These are phyloP conservation scores for Dioscorea dumetorum DNA, from an alignment of 106 monocot species.

Conservation along the genomic window DNA sequence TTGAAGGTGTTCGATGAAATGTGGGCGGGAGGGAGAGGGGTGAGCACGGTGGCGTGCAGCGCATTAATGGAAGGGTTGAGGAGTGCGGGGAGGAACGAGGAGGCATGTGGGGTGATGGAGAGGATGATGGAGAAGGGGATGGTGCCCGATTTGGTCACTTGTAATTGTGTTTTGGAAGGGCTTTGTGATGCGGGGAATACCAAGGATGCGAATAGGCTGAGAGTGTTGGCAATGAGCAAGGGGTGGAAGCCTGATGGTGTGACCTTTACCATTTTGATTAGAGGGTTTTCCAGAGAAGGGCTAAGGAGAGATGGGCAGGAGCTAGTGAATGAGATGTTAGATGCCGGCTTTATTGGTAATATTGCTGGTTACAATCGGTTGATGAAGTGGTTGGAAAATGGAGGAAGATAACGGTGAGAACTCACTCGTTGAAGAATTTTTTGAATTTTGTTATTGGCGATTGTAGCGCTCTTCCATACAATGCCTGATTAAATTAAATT, in stretches of 20 bases:
- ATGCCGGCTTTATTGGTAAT: conserved; percentile 58
- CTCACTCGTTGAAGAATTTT: too few species aligned
- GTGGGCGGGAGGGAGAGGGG: conserved; percentile 27
- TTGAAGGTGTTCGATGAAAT: conserved; percentile 39
- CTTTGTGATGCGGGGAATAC: conserved; percentile 57
- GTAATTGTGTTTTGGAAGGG: conserved; percentile 53
- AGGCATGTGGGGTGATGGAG: conserved; percentile 37
- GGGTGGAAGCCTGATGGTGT: conserved; percentile 48
- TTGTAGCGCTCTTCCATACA: too few species aligned
- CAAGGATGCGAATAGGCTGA: conserved; percentile 44
- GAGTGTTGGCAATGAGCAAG: conserved; percentile 25
- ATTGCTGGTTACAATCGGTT: conserved; percentile 72
- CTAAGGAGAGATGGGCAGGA: conserved; percentile 52
- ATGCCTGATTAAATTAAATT: too few species aligned
- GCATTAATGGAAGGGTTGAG: conserved; percentile 60
- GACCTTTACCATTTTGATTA: conserved; percentile 46
- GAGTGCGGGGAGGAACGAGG: conserved; percentile 36
- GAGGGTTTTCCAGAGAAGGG: conserved; percentile 70
- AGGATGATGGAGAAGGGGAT: conserved; percentile 47
- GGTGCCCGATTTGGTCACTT: conserved; percentile 57
- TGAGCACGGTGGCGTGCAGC: conserved; percentile 37
- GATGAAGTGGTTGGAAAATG: conserved; percentile 37
- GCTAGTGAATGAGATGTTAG: conserved; percentile 87
- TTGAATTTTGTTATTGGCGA: too few species aligned
- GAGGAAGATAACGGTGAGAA: not conserved